phyloP scores from a whole-genome alignment of 2,329 filamentous ascomycete genomes.

The Arthrinium phaeospermum region DNA sequence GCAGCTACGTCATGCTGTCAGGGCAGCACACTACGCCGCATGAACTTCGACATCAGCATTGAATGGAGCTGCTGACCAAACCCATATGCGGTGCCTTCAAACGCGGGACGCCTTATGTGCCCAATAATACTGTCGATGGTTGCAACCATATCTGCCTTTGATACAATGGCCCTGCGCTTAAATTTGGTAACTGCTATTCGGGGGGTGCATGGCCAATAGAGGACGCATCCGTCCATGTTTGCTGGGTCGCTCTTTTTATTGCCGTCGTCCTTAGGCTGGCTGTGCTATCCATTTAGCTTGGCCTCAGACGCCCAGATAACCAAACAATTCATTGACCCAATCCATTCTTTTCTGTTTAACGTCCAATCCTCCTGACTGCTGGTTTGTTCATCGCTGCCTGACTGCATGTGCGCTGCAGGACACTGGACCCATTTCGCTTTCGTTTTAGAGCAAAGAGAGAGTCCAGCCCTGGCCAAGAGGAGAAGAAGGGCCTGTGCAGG shows the following conservation, averaged over 20 bases:
- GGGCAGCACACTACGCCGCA: background rate
- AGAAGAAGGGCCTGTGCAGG: background rate
- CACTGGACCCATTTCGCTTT: background rate
- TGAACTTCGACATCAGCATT: slow-evolving; percentile 8
- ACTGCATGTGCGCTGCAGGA: background rate
- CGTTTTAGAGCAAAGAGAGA: background rate
- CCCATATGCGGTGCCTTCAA: background rate
- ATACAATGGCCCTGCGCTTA: background rate
- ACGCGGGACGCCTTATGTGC: background rate
- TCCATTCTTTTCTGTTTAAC: background rate
- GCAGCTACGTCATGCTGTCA: background rate
- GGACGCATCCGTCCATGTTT: background rate
- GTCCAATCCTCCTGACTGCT: background rate
- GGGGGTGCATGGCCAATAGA: background rate
- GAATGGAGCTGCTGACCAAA: slow-evolving; percentile 2
- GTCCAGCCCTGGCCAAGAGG: background rate
- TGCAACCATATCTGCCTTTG: background rate
- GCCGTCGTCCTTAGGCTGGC: background rate
- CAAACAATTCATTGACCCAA: background rate
- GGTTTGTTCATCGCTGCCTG: background rate
- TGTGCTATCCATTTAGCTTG: background rate
- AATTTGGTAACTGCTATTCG: background rate
- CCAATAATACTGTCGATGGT: background rate
- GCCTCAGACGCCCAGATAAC: background rate
- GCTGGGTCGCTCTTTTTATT: background rate